Base-by-base conservation (phyloP, 768 basidiomycete species). In the Postia placenta region DNA sequence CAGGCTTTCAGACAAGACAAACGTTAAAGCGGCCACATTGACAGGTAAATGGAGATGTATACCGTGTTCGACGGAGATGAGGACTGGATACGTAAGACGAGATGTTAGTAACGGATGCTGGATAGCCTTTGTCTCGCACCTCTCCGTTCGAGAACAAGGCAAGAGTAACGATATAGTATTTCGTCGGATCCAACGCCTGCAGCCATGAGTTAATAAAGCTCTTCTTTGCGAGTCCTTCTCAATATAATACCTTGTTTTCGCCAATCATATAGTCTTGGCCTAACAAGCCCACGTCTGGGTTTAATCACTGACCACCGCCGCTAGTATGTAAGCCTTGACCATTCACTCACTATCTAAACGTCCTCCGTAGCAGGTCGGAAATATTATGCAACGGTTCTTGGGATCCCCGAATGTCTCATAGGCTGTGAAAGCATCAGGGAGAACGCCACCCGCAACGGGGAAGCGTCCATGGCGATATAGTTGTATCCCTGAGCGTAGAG, bases 341-440 rank as follows among this genome's bases (percentile, higher is more conserved):
- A n/a, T n/a, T n/a, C 1, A 64, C 73, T 49, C 54, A 78, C 78
- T 69, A 55, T 75, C 76, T 4, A 82, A 67, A 35, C 73, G 73
- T 19, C 63, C 77, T 0, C 78, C 78, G 55, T 77, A 81, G 54
- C 73, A 79, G 7, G 77, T 78, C 11, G 79, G 78, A 56, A 75
- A 79, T 12, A 81, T 75, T 26, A 80, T 70, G 52, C 78, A 81
- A 4, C 79, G 79, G 39, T 76, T 80, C 4, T 59, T 58, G 0
- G 71, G 68, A 49, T 75, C 63, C 11, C 80, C 79, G 56, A 78
- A 79, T 5, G 76, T 75, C 28, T 74, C 67, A 57, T 76, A 81
- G 20, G 80, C 80, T 1, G 80, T 81, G 27, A 80, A 56, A 6
- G 79, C 80, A 47, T 79, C 71, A 11, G 80, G 77, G 12, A 81